phyloP scores from a whole-genome alignment of 2,329 filamentous ascomycete genomes.

The Botryosphaeria agaves region DNA sequence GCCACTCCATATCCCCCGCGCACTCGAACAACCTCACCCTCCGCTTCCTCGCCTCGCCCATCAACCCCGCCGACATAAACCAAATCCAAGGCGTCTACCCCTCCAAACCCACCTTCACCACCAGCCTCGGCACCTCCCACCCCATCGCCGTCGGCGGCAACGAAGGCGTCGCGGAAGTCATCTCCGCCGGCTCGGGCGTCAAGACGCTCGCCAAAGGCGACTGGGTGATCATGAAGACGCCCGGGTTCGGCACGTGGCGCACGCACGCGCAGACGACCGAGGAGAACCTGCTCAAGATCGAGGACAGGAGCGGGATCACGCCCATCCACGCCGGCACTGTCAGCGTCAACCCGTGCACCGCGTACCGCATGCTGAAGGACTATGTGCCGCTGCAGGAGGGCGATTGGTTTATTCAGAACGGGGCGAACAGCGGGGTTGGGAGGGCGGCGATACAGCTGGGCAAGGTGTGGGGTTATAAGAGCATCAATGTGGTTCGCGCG shows the following conservation, averaged over 20 bases:
- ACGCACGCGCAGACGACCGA: conserved; percentile 60
- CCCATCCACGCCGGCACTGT: conserved; percentile 74
- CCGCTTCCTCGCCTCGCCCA: conserved; percentile 74
- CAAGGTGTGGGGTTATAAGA: conserved; percentile 70
- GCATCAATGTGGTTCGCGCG: conserved; percentile 74
- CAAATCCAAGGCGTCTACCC: conserved; percentile 96
- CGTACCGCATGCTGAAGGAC: conserved; percentile 80
- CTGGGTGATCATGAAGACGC: conserved; percentile 78
- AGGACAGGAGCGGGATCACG: conserved; percentile 50
- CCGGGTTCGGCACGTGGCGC: conserved; percentile 84
- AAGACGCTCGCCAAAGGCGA: conserved; percentile 57
- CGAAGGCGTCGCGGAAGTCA: conserved; percentile 86
- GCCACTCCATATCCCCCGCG: conserved; percentile 58
- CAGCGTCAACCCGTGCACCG: conserved; percentile 82
- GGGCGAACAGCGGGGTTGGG: conserved; percentile 86
- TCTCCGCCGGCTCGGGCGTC: conserved; percentile 44
- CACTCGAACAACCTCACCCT: conserved; percentile 58
- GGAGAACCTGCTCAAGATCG: conserved; percentile 48
- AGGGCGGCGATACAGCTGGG: conserved; percentile 81
- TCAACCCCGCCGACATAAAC: conserved; percentile 97
- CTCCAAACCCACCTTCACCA: conserved; percentile 60
- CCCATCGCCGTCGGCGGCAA: conserved; percentile 73
- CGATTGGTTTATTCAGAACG: conserved; percentile 95
- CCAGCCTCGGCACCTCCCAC: conserved; percentile 54
- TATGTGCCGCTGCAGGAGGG: conserved; percentile 53